A percentile compares a stretch with the other conserved stretches of the same genome.
Conservation (phyloP, 164 flowering plant genomes). For the Berberis vulgaris region DNA sequence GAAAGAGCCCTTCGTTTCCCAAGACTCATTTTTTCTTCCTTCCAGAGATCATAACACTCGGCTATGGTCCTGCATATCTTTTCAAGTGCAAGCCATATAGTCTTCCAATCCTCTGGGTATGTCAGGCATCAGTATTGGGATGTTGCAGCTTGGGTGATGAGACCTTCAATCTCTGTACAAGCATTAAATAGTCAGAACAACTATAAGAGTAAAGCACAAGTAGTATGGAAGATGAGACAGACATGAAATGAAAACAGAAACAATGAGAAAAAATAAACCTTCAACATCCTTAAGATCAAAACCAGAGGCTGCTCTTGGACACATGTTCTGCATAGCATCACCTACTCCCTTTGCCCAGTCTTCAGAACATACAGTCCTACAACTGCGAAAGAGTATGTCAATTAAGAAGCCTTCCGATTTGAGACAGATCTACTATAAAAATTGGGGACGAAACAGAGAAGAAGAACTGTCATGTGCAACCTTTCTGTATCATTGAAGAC, state of each 20-base stretch:
- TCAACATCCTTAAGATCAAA: too few relatives aligned
- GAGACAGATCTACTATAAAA: too few relatives aligned
- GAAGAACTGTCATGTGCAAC: conserved; percentile 14
- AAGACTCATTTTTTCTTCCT: conserved; percentile 28
- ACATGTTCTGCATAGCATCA: too few relatives aligned
- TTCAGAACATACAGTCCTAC: too few relatives aligned
- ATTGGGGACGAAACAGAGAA: too few relatives aligned
- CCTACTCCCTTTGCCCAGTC: too few relatives aligned
- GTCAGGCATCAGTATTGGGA: conserved; percentile 17
- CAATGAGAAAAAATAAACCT: too few relatives aligned
- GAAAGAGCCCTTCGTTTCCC: conserved; percentile 62
- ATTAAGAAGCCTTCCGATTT: too few relatives aligned
- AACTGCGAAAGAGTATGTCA: too few relatives aligned
- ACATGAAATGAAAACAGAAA: too few relatives aligned
- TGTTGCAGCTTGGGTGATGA: conserved; percentile 10
- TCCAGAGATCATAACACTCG: conserved; percentile 52
- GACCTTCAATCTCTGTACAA: conserved; percentile 25
- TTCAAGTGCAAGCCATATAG: conserved; percentile 37
- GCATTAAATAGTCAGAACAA: not conserved
- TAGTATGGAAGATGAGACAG: too few relatives aligned
- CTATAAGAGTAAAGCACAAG: not conserved
- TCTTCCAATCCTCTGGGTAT: conserved; percentile 36
- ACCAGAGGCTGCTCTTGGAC: too few relatives aligned
- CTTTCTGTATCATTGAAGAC: conserved; percentile 30
- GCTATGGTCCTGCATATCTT: conserved; percentile 25